These are phyloP conservation scores for Fraxinus platypoda DNA, from an alignment of 305 asterid genomes.

Conservation along the genomic window DNA sequence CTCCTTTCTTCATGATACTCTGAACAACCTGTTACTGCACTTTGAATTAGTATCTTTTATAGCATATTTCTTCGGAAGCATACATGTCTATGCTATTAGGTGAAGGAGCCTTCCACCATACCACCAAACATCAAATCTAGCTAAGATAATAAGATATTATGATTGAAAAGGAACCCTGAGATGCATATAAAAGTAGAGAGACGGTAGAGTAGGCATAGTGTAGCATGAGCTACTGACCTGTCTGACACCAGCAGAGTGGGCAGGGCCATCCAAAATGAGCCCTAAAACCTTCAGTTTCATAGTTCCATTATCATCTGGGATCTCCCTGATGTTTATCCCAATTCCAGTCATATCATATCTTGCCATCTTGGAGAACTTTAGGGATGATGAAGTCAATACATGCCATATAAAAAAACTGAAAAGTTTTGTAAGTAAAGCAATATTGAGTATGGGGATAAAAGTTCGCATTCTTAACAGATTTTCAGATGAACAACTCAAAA, in stretches of 20 bases:
- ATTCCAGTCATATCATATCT: conserved; percentile 95
- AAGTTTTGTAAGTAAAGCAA: conserved; percentile 41
- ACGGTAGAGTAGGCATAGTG: conserved; percentile 16
- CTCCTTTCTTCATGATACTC: neutral
- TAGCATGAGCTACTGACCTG: conserved; percentile 53
- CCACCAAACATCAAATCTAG: neutral
- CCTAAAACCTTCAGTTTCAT: conserved; percentile 85
- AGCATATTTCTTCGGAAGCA: neutral
- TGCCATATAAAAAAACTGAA: conserved; percentile 73
- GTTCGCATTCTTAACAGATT: conserved; percentile 7
- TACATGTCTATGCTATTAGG: conserved; percentile 3
- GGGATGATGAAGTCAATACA: conserved; percentile 60
- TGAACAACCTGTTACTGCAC: neutral
- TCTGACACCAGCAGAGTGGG: conserved; percentile 80
- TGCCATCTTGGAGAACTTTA: conserved; percentile 96
- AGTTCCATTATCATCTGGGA: conserved; percentile 72
- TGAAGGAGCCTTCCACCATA: neutral
- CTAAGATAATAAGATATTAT: neutral
- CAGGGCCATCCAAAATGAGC: conserved; percentile 93
- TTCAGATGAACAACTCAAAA: neutral
- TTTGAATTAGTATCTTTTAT: neutral
- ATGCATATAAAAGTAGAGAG: neutral
- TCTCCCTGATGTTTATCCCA: conserved; percentile 89
- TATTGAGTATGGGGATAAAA: conserved; percentile 21
- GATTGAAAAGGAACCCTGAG: neutral